phyloP scores from a whole-genome alignment of 345 rosid genomes.

The Populus pruinosa region DNA sequence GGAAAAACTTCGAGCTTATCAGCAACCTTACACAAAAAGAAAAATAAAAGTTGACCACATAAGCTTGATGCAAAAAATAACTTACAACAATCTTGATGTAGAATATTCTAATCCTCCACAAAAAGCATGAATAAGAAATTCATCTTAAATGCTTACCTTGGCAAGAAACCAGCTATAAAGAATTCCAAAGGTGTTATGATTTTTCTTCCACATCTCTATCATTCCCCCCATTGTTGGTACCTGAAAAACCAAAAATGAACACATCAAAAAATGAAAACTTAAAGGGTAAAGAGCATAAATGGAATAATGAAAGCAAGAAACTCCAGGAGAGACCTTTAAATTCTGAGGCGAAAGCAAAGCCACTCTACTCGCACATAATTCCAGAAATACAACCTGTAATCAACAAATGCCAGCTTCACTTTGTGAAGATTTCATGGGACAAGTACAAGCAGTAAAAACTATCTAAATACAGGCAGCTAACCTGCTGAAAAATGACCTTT shows the following conservation, averaged over 20 bases:
- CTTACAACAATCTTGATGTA: not conserved
- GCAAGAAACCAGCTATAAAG: conserved; percentile 97
- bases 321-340: conserved; percentile 53
- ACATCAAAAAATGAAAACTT: conserved; percentile 2
- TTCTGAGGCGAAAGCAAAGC: conserved; percentile 74
- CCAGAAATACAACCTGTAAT: conserved; percentile 86
- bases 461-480: conserved; percentile 20
- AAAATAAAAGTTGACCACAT: not conserved
- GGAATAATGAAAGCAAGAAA: conserved; percentile 1
- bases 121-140: not conserved
- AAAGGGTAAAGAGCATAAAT: not conserved
- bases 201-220: conserved; percentile 91
- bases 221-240: conserved; percentile 83
- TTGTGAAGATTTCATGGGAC: not conserved
- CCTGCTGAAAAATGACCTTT: conserved; percentile 16
- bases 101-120: not conserved
- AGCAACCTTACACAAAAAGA: conserved; percentile 52
- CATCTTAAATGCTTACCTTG: conserved; percentile 45
- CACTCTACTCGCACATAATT: conserved; percentile 81
- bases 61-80: not conserved
- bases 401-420: not conserved
- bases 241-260: conserved; percentile 40
- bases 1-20: conserved; percentile 78
- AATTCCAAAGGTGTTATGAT: conserved; percentile 80
- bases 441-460: not conserved